Evolutionary conservation across 2,329 filamentous ascomycete species (phyloP), one percentile per base, ranked within the genome.

Genomic region (Aureobasidium lini): DNA sequence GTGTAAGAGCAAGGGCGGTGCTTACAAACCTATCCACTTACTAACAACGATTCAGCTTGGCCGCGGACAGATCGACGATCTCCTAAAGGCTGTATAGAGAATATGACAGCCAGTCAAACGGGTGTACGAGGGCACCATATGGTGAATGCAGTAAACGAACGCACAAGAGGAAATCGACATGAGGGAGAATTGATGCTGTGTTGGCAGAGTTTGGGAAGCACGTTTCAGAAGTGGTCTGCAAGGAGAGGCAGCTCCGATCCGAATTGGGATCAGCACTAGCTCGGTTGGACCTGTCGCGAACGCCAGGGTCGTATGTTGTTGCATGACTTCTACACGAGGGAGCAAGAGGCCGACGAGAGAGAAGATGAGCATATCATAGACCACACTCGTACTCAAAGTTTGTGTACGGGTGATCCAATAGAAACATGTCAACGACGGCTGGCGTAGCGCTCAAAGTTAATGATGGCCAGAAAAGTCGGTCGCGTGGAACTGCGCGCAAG

Each of bases 401-500:
- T 23, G 23, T 23, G 23, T 23, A 23, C 23, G 23, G 23, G 23
- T 23, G 23, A 23, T 23, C 23, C 23, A 23, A 23, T 23, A 23
- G 23, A 23, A 23, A 23, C 23, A 23, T 23, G 23, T 23, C 23
- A 23, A 23, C 23, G 34, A 37, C 48, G 48, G 48, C 48, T 34
- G 23, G 23, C 23, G 34, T 52, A 39, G 9, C 11, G 52, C 34
- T 23, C n/a, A 44, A 56, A 43, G 39, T 36, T 32, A 44, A 43
- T 31, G 16, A 3, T n/a, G 52, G 52, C 29, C 29, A 56, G 52
- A 44, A n/a, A 43, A 40, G 40, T 44, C 52, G 40, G 52, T 56
- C 52, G 52, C 52, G 52, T 56, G 52, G 39, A 56, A 44, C 44
- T 56, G 31, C 31, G 42, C 29, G 52, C 29, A 34, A 56, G 28